These are phyloP conservation scores for Phytophthora parvispora DNA, from an alignment of 352 stramenopile species.

Conservation along the genomic window DNA sequence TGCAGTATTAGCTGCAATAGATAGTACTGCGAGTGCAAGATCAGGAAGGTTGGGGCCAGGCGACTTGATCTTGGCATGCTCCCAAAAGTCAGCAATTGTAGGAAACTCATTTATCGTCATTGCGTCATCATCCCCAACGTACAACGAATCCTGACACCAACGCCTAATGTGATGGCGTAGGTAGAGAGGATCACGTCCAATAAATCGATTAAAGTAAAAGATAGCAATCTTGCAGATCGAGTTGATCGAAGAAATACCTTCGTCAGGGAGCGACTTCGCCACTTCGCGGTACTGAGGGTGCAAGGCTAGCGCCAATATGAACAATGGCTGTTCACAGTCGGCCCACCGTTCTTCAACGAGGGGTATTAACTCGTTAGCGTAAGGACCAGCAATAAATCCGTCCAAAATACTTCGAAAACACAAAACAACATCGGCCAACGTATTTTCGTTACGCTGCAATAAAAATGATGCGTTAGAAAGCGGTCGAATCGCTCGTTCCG, in stretches of 20 bases:
- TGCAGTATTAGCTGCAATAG: conserved; percentile 12
- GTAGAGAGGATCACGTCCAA: background rate
- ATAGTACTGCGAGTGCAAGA: conserved; percentile 3
- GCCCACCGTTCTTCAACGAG: conserved; percentile 12
- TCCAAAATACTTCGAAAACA: conserved; percentile 6
- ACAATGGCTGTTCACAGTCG: conserved; percentile 13
- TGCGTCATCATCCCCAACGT: background rate
- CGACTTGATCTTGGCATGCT: background rate
- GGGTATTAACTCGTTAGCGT: background rate
- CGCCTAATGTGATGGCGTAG: conserved; percentile 1
- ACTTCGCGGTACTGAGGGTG: conserved; percentile 2
- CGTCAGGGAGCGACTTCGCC: background rate
- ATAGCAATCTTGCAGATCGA: background rate
- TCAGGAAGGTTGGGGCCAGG: conserved; percentile 1
- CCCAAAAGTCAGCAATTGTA: background rate
- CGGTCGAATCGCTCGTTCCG: conserved; percentile 6
- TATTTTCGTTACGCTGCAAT: conserved; percentile 10
- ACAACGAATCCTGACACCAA: conserved; percentile 1
- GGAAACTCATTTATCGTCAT: background rate
- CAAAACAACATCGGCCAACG: conserved; percentile 3
- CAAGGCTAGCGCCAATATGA: conserved; percentile 11
- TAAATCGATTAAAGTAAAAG: conserved; percentile 11
- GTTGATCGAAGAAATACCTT: background rate
- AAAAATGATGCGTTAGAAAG: conserved; percentile 7
- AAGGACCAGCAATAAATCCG: background rate